Percentiles rank a stretch among this genome's conserved stretches.
Conservation (phyloP, 805 yeast genomes). For the Martiniozyma abietophila region DNA sequence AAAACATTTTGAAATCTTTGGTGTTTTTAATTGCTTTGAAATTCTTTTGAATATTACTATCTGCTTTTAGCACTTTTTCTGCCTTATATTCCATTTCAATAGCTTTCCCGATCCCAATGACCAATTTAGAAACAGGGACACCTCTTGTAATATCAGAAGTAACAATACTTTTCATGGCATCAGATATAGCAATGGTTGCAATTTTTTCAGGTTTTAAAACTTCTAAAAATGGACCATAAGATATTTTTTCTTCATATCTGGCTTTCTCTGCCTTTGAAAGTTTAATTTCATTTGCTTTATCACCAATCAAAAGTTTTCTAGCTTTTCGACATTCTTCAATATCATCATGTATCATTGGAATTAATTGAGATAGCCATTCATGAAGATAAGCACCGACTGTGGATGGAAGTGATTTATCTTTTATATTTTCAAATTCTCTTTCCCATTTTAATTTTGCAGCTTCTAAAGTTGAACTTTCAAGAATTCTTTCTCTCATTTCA, state of each 20-base stretch:
- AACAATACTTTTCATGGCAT: constrained; percentile 62
- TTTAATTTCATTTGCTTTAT: constrained; percentile 9
- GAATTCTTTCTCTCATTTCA: constrained; percentile 59
- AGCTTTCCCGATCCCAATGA: constrained; percentile 72
- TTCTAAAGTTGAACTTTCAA: constrained; percentile 73
- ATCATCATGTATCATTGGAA: constrained; percentile 65
- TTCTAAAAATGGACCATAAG: constrained; percentile 69
- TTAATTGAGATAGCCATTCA: constrained; percentile 72
- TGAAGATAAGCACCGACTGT: constrained; percentile 67
- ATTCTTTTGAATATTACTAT: constrained; percentile 45
- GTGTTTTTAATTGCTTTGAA: constrained; percentile 40
- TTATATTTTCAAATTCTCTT: constrained; percentile 52
- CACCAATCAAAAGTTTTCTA: constrained; percentile 18
- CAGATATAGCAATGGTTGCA: constrained; percentile 78
- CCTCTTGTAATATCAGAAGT: constrained; percentile 74
- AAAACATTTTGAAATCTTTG: constrained; percentile 31
- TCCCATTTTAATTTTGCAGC: constrained; percentile 89
- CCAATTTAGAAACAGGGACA: constrained; percentile 75
- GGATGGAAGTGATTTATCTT: constrained; percentile 37
- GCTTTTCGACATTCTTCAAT: constrained; percentile 44
- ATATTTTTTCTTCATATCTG: constrained; percentile 30
- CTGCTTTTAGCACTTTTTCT: constrained; percentile 50
- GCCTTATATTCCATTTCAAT: constrained; percentile 78
- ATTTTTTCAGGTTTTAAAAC: constrained; percentile 72
- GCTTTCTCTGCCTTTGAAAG: constrained; percentile 15